These are phyloP conservation scores for Russula earlei DNA, from an alignment of 768 basidiomycete genomes.

Conservation along the genomic window DNA sequence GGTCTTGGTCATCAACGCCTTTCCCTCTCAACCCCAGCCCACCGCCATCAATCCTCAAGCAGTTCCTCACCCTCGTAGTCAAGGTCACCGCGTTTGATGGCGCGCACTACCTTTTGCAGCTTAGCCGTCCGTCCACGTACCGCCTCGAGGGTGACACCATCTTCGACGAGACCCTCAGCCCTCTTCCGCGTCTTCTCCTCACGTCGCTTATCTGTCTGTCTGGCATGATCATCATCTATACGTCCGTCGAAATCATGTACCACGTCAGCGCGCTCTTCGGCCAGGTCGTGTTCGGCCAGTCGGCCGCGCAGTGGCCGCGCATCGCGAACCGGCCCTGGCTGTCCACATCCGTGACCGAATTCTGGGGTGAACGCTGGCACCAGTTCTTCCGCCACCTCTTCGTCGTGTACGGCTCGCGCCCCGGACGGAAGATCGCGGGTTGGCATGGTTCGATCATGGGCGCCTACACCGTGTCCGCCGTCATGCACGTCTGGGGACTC, in stretches of 20 bases:
- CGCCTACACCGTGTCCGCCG: slow-evolving; percentile 49
- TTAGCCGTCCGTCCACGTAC: slow-evolving; percentile 5
- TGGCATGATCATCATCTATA: slow-evolving; percentile 15
- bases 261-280: slow-evolving; percentile 22
- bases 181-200: neutral
- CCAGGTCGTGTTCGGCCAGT: slow-evolving; percentile 26
- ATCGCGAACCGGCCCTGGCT: slow-evolving; percentile 30
- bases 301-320: slow-evolving; percentile 30
- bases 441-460: slow-evolving; percentile 44
- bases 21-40: neutral
- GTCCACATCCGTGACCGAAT: slow-evolving; percentile 31
- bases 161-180: slow-evolving; percentile 6
- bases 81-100: slow-evolving; percentile 6
- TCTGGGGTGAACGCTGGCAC: slow-evolving; percentile 36
- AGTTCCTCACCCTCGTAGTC: neutral
- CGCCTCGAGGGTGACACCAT: slow-evolving; percentile 13
- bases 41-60: neutral
- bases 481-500: slow-evolving; percentile 49
- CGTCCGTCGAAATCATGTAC: slow-evolving; percentile 22
- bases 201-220: slow-evolving; percentile 5
- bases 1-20: slow-evolving; percentile 17
- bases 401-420: slow-evolving; percentile 26
- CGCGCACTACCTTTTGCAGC: slow-evolving; percentile 9
- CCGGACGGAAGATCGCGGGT: slow-evolving; percentile 35
- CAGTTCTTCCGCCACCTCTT: slow-evolving; percentile 30